These are phyloP conservation scores for Eremothecium coryli DNA, from an alignment of 1,139 yeast species.

Conservation along the genomic window DNA sequence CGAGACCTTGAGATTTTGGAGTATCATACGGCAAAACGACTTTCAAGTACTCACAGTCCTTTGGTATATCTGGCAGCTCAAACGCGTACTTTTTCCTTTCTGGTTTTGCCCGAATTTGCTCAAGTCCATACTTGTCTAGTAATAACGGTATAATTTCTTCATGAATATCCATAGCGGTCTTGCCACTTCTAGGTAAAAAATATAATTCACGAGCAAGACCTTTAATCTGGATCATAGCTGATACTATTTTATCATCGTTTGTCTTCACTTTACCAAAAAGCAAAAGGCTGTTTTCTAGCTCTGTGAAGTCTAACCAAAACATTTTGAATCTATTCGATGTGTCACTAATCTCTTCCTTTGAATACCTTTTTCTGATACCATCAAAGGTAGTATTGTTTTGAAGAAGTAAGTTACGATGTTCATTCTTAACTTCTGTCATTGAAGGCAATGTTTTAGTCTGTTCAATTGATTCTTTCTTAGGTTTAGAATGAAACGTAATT, in stretches of 20 bases:
- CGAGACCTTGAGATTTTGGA: slow-evolving; percentile 40
- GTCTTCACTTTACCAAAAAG: slow-evolving; percentile 78
- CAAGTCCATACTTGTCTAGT: slow-evolving; percentile 53
- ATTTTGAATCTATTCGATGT: slow-evolving; percentile 48
- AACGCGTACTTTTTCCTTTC: slow-evolving; percentile 78
- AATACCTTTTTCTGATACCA: slow-evolving; percentile 34
- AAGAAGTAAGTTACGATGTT: no score
- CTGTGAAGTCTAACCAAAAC: slow-evolving; percentile 89
- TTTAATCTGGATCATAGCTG: slow-evolving; percentile 70
- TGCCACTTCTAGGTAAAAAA: slow-evolving; percentile 59
- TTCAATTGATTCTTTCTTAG: no score
- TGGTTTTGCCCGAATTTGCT: slow-evolving; percentile 58
- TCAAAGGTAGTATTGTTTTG: no score
- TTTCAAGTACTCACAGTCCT: slow-evolving; percentile 71
- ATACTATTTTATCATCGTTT: slow-evolving; percentile 47
- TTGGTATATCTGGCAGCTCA: slow-evolving; percentile 73
- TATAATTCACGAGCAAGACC: slow-evolving; percentile 65
- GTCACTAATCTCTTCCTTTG: slow-evolving; percentile 38
- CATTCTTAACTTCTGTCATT: no score
- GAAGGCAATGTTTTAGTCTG: no score
- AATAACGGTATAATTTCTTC: slow-evolving; percentile 65
- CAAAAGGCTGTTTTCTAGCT: slow-evolving; percentile 57
- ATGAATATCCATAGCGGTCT: slow-evolving; percentile 57
- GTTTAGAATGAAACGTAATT: slow-evolving; percentile 21
- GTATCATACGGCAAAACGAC: slow-evolving; percentile 65